phyloP scores from a whole-genome alignment of 257 asterid species.

The Nicotiana paniculata region DNA sequence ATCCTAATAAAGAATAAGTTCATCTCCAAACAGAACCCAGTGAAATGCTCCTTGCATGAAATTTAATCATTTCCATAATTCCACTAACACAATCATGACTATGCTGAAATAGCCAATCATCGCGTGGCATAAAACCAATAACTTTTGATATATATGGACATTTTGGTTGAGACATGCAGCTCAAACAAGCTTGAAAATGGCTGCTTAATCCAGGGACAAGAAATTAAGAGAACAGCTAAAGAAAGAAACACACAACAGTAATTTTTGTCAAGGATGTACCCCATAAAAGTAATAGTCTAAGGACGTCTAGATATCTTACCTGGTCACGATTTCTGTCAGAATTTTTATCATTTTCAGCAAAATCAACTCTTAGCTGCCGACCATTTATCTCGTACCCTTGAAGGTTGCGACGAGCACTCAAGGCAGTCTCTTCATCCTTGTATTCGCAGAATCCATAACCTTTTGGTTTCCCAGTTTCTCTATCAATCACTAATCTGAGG shows the following conservation, averaged over 20 bases:
- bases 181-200: background rate
- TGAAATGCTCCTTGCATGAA: background rate
- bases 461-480: constrained; percentile 97
- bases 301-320: constrained; percentile 31
- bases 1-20: background rate
- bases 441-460: constrained; percentile 98
- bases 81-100: background rate
- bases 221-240: background rate
- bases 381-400: constrained; percentile 90
- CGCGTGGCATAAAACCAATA: background rate
- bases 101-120: background rate
- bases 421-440: constrained; percentile 93
- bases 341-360: constrained; percentile 91
- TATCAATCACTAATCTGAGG: constrained; percentile 77
- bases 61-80: background rate
- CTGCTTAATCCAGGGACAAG: background rate
- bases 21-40: background rate
- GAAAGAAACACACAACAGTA: background rate
- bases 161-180: background rate
- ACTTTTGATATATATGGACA: background rate
- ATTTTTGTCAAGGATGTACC: background rate
- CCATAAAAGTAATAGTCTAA: background rate
- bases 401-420: constrained; percentile 95
- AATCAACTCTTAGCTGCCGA: constrained; percentile 91
- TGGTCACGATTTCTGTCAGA: constrained; percentile 70